Percentiles rank a stretch among this genome's conserved stretches.
Evolutionary conservation across 352 stramenopile genomes (phyloP).

Genomic region (Globisporangium acanthophoron): DNA sequence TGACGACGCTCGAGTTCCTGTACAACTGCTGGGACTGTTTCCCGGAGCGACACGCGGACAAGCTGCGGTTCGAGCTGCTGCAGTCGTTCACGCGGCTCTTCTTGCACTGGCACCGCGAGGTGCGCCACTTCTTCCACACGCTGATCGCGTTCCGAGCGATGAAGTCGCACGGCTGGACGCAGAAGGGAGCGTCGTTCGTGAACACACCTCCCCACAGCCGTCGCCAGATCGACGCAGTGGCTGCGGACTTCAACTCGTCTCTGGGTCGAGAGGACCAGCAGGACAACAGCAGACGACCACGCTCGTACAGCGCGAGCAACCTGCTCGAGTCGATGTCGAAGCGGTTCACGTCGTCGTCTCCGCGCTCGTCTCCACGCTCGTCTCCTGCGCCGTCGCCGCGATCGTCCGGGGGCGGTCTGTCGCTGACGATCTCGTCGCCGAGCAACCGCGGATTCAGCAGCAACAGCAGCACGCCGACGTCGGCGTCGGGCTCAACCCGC

Average conservation of each 20-base stretch:
- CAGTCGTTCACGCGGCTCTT: constrained; percentile 78
- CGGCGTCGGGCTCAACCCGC: constrained; percentile 26
- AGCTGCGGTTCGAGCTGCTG: constrained; percentile 76
- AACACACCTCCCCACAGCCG: constrained; percentile 81
- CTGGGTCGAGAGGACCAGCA: constrained; percentile 57
- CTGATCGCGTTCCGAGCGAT: constrained; percentile 81
- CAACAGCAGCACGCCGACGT: constrained; percentile 60
- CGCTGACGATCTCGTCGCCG: constrained; percentile 75
- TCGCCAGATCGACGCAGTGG: constrained; percentile 84
- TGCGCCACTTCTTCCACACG: constrained; percentile 84
- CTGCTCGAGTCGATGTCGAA: constrained; percentile 81
- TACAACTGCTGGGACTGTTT: constrained; percentile 91
- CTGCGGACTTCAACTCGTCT: constrained; percentile 81
- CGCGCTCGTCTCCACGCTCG: constrained; percentile 55
- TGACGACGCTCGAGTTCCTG: constrained; percentile 84
- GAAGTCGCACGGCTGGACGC: constrained; percentile 84
- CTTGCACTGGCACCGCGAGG: constrained; percentile 85
- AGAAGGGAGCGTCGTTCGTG: constrained; percentile 82
- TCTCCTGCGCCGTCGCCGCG: constrained; percentile 57
- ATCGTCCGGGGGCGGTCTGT: constrained; percentile 31
- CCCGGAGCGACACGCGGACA: constrained; percentile 82
- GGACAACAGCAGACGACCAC: constrained; percentile 49
- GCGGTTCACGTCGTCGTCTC: constrained; percentile 63
- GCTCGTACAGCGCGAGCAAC: constrained; percentile 82
- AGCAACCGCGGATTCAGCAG: constrained; percentile 58